These are phyloP conservation scores for Elaeagnus macrophylla DNA, from an alignment of 306 rosid species.

Conservation along the genomic window DNA sequence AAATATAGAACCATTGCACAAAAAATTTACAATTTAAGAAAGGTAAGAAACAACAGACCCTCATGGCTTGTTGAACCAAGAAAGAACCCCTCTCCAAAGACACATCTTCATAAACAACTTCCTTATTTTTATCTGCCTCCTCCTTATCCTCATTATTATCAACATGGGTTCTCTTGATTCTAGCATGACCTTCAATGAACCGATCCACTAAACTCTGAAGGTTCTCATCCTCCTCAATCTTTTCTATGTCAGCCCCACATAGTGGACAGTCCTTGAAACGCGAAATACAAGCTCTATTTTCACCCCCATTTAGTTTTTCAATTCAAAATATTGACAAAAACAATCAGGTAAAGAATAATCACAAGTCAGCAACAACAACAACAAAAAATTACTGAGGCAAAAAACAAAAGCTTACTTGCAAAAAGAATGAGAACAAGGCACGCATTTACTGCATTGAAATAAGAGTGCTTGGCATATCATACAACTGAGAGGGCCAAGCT, in stretches of 20 bases:
- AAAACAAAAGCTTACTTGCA: constrained; percentile 49
- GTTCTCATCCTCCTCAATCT: constrained; percentile 58
- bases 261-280: constrained; percentile 84
- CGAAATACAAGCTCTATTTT: constrained; percentile 60
- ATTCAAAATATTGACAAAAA: no score
- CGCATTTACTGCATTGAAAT: constrained; percentile 48
- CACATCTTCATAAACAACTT: constrained; percentile 76
- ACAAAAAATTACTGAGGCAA: neutral
- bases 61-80: constrained; percentile 96
- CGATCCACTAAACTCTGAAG: constrained; percentile 80
- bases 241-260: constrained; percentile 87
- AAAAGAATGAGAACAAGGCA: constrained; percentile 68
- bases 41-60: constrained; percentile 41
- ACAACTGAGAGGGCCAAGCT: constrained; percentile 96
- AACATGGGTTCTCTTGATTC: constrained; percentile 68
- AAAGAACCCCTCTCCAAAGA: constrained; percentile 96
- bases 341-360: neutral
- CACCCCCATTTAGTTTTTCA: neutral
- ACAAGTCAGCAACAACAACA: constrained; percentile 1
- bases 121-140: constrained; percentile 38
- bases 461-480: constrained; percentile 52
- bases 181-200: constrained; percentile 95
- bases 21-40: neutral
- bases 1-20: no score
- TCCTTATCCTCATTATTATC: constrained; percentile 31